These are phyloP conservation scores for Schizosaccharomyces osmophilus DNA, from an alignment of 805 yeast species.

Conservation along the genomic window DNA sequence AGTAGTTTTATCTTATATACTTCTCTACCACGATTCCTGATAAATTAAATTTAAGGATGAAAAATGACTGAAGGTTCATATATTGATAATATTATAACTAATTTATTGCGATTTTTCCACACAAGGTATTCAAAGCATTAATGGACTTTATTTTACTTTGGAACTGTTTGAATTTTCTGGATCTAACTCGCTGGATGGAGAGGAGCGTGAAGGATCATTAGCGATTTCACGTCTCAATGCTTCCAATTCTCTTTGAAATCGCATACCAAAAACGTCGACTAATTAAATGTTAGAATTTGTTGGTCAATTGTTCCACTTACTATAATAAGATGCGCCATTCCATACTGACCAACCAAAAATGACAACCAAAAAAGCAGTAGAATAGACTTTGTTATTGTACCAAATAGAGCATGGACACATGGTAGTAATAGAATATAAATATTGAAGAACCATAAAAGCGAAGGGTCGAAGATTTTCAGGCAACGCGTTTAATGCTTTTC, in stretches of 20 bases:
- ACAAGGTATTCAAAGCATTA: too few relatives aligned
- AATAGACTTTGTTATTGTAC: slow-evolving; percentile 43
- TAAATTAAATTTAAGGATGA: too few relatives aligned
- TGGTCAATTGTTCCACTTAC: neutral
- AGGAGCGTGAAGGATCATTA: slow-evolving; percentile 11
- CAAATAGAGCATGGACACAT: slow-evolving; percentile 82
- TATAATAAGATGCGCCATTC: slow-evolving; percentile 83
- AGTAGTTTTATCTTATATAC: too few relatives aligned
- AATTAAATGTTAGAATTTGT: neutral
- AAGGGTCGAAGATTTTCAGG: slow-evolving; percentile 73
- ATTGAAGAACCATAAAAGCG: slow-evolving; percentile 70
- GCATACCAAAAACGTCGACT: slow-evolving; percentile 70
- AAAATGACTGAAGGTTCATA: too few relatives aligned
- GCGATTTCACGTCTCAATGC: slow-evolving; percentile 49
- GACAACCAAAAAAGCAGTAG: slow-evolving; percentile 38
- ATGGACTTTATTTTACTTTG: too few relatives aligned
- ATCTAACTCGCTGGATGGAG: neutral
- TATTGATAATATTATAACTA: too few relatives aligned
- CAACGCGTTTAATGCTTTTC: slow-evolving; percentile 51
- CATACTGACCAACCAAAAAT: slow-evolving; percentile 65
- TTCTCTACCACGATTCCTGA: too few relatives aligned
- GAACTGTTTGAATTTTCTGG: too few relatives aligned
- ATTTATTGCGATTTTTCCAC: too few relatives aligned
- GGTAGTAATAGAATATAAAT: slow-evolving; percentile 59
- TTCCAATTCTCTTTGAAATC: slow-evolving; percentile 64